Evolutionary conservation across 2,329 filamentous ascomycete genomes (phyloP).

Genomic region (Thielaviopsis cerberus): DNA sequence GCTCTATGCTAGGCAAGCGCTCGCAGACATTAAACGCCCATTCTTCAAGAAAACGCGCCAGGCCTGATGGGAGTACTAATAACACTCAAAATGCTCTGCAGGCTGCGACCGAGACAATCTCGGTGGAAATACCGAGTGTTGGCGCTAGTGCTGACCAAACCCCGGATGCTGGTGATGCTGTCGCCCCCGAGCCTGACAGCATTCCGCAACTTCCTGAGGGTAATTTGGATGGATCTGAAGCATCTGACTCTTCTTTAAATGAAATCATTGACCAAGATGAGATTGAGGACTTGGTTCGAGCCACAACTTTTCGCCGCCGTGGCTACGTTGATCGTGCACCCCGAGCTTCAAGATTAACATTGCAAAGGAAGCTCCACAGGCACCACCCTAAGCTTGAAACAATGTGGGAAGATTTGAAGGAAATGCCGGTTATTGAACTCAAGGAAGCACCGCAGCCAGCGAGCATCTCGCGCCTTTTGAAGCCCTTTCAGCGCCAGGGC

Average conservation of each 20-base stretch:
- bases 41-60: neutral
- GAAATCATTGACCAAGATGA: no score
- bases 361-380: constrained; percentile 13
- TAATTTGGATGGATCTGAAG: no score
- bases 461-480: constrained; percentile 65
- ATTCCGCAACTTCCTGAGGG: no score
- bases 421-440: constrained; percentile 45
- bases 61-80: no score
- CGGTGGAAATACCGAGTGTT: no score
- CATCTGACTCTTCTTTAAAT: no score
- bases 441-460: constrained; percentile 32
- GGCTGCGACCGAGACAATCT: no score
- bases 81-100: no score
- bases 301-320: neutral
- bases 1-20: neutral
- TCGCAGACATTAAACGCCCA: neutral
- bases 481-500: constrained; percentile 85
- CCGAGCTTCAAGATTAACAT: neutral
- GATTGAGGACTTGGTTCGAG: neutral
- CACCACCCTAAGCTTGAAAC: constrained; percentile 61
- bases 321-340: neutral
- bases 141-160: no score
- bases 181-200: no score
- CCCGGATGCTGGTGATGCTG: no score
- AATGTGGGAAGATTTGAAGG: constrained; percentile 68